Evolutionary conservation across 1,284 basidiomycete genomes (phyloP), one percentile per base, ranked within the genome.

Genomic region (Ustilago cynodontis): DNA sequence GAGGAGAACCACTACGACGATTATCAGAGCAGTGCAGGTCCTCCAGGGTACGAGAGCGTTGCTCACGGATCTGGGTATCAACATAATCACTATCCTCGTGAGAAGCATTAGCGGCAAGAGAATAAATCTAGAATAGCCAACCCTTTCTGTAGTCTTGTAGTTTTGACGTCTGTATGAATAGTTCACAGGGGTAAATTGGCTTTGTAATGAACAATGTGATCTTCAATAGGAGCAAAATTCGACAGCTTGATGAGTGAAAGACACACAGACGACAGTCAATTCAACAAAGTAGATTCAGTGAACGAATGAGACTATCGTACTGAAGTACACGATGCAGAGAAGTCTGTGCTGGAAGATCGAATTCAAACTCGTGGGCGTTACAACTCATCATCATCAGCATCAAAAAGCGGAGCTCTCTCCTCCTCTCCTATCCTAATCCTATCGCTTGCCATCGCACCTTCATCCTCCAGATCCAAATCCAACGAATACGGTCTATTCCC

Each of bases 391-490:
- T 77, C 75, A 11, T 77, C 75, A 39, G 66, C 75, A 55, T 73
- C 75, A 29, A 73, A 77, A 22, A 77, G 33, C 4, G 71, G 70
- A 11, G 76, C 63, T 20, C 70, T 66, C 10, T 69, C 57, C 47
- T 83, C 83, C 16, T 83, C 78, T 1, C 82, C 83, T 41, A 85
- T 82, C 18, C 75, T 66, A 64, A 85, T 85, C 39, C 84, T 71
- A 54, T 84, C 79, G 22, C 78, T 66, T 11, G 82, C 83, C 65
- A 78, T 78, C 8, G 80, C 79, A 22, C 80, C 78, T 41, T 85
- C 84, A 41, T 84, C 81, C 33, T 85, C 82, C 24, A 85, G 63
- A 60, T 85, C 84, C 18, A 85, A 60, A 53, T 85, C 84, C 7
- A 85, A 65, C 50, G 75, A 79, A 56, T 79, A 85, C 8, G 69